phyloP scores from a whole-genome alignment of 495 filamentous ascomycete species.

The Penicillium goetzii region DNA sequence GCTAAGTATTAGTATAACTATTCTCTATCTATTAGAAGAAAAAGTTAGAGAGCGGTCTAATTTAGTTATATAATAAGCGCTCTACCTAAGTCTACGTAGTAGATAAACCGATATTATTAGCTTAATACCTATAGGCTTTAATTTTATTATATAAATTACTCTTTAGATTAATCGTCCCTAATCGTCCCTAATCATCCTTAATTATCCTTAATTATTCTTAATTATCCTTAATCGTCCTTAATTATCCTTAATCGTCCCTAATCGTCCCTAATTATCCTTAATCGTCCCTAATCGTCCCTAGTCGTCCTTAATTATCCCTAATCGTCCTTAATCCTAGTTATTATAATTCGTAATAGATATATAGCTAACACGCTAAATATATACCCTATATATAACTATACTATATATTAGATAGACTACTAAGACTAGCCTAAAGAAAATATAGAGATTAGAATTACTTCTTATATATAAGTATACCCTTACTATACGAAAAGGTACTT shows the following conservation, averaged over 20 bases:
- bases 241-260: background rate
- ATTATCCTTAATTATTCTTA: too few species aligned
- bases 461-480: constrained; percentile 19
- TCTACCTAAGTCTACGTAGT: too few species aligned
- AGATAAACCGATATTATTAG: background rate
- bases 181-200: too few species aligned
- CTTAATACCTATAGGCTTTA: background rate
- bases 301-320: constrained; percentile 12
- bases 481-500: constrained; percentile 17
- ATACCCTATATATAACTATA: constrained; percentile 3
- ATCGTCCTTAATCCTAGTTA: constrained; percentile 3
- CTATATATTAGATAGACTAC: background rate
- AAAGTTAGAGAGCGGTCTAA: too few species aligned
- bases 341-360: constrained; percentile 1
- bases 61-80: too few species aligned
- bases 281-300: constrained; percentile 15
- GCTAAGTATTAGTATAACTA: too few species aligned
- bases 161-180: constrained; percentile 2
- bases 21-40: too few species aligned
- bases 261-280: constrained; percentile 10
- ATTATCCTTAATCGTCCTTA: too few species aligned
- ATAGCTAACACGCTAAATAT: constrained; percentile 9
- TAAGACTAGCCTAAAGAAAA: constrained; percentile 12
- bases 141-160: constrained; percentile 10
- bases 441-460: constrained; percentile 13